Evolutionary conservation across 2,329 filamentous ascomycete genomes (phyloP).

Genomic region (Cercospora canescens): DNA sequence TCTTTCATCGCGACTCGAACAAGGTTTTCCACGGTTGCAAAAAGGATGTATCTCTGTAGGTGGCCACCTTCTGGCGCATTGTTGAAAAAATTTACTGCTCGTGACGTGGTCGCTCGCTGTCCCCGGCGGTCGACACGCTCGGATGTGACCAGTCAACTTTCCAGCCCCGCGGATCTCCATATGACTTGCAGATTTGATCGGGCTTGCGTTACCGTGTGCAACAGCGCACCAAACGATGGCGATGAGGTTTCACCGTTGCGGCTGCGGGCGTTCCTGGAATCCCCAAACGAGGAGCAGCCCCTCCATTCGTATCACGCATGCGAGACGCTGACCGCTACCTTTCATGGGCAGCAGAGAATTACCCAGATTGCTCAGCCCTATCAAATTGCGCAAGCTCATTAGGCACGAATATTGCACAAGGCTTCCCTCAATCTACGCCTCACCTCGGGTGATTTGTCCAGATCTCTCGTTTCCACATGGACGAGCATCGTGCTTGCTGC

Average conservation of each 20-base stretch:
- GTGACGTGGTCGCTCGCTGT: background rate
- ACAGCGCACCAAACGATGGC: background rate
- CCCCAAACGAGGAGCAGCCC: background rate
- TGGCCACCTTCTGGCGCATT: background rate
- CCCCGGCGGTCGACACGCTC: background rate
- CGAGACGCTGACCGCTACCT: background rate
- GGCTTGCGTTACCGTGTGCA: conserved; percentile 8
- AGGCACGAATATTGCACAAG: background rate
- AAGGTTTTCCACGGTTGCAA: background rate
- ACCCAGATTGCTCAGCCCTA: conserved; percentile 13
- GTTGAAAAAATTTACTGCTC: background rate
- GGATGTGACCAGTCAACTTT: conserved; percentile 5
- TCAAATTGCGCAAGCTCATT: background rate
- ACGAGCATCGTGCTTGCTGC: background rate
- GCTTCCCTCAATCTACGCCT: conserved; percentile 9
- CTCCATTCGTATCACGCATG: background rate
- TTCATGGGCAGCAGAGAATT: background rate
- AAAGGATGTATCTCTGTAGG: background rate
- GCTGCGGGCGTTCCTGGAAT: conserved; percentile 6
- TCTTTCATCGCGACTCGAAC: background rate
- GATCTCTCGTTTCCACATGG: background rate
- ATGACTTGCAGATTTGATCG: conserved; percentile 13
- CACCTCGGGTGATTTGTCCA: conserved; percentile 3
- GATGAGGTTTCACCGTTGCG: background rate
- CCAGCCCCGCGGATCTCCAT: conserved; percentile 12